These are phyloP conservation scores for Rutstroemia sydowiana DNA, from an alignment of 2,329 filamentous ascomycete genomes.

Conservation along the genomic window DNA sequence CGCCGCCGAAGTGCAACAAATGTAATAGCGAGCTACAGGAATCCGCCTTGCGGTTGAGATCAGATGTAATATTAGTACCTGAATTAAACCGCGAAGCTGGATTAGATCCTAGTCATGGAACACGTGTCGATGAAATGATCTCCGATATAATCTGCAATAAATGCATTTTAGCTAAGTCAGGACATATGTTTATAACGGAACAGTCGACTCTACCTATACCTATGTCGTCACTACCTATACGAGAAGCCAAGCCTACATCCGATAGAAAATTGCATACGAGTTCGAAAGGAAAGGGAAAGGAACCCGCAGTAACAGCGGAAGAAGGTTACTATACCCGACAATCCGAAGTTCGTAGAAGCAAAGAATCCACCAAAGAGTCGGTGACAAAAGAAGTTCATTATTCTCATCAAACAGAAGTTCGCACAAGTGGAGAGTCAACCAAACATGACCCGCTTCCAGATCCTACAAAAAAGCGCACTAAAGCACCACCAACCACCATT, in stretches of 20 bases:
- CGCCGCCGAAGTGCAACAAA: background rate
- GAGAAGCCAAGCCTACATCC: too few species aligned
- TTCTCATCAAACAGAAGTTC: background rate
- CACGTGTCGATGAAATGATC: background rate
- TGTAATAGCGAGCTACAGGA: background rate
- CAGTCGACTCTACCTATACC: too few species aligned
- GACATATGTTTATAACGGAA: too few species aligned
- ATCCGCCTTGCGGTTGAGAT: background rate
- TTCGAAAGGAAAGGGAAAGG: background rate
- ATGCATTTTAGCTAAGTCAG: background rate
- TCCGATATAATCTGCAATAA: background rate
- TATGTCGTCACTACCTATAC: too few species aligned
- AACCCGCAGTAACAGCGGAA: background rate
- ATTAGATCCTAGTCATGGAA: background rate
- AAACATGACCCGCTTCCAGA: background rate
- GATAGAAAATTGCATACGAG: background rate
- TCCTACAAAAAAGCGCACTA: constrained; percentile 3
- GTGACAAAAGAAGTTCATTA: background rate
- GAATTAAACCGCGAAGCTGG: background rate
- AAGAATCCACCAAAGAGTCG: too few species aligned
- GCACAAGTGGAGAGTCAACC: background rate
- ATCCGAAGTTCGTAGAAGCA: too few species aligned
- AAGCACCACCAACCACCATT: background rate
- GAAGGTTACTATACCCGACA: too few species aligned
- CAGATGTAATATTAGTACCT: too few species aligned